phyloP scores from a whole-genome alignment of 163 green algal species.

The Coccomyxa subellipsoidea region DNA sequence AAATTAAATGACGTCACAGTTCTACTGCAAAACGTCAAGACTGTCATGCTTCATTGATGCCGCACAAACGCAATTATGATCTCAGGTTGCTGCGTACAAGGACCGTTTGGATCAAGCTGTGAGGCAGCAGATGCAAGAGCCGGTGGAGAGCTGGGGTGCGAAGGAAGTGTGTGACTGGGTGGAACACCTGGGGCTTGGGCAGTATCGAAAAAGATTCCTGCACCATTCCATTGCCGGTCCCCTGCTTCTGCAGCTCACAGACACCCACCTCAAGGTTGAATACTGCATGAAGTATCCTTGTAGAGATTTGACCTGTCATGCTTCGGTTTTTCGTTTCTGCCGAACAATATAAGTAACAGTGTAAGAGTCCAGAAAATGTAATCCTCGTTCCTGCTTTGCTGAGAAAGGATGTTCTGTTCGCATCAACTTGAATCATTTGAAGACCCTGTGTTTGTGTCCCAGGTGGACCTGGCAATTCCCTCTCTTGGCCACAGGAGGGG shows the following conservation, averaged over 20 bases:
- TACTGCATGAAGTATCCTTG: too few relatives aligned
- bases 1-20: too few relatives aligned
- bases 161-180: conserved; percentile 36
- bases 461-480: conserved; percentile 21
- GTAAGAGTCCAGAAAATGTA: too few relatives aligned
- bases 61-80: too few relatives aligned
- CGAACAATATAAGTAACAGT: too few relatives aligned
- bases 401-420: not conserved
- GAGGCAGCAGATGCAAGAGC: not conserved
- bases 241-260: conserved; percentile 48
- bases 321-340: too few relatives aligned
- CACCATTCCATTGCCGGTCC: conserved; percentile 55
- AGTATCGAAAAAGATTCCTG: conserved; percentile 63
- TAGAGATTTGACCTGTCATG: too few relatives aligned
- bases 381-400: too few relatives aligned
- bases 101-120: conserved; percentile 2
- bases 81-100: not conserved
- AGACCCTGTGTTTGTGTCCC: conserved; percentile 1
- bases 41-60: too few relatives aligned
- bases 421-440: not conserved
- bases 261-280: conserved; percentile 45
- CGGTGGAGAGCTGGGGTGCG: conserved; percentile 11
- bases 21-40: too few relatives aligned
- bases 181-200: conserved; percentile 52
- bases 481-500: conserved; percentile 28